phyloP scores from a whole-genome alignment of 2,329 filamentous ascomycete species.

The Trichophyton benhamiae region DNA sequence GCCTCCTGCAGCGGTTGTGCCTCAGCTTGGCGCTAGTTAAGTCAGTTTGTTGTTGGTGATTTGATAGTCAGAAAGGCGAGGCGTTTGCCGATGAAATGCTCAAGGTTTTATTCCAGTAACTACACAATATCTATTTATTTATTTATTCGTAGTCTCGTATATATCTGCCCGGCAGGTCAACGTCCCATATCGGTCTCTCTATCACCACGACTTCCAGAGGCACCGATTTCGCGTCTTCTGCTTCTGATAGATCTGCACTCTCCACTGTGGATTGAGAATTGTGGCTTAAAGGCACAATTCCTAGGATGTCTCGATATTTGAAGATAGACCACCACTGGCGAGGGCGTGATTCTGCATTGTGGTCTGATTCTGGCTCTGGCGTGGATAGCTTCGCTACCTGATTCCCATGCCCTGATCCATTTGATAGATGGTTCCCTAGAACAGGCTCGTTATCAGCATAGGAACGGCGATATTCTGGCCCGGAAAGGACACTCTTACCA shows the following conservation, averaged over 20 bases:
- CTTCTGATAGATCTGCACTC: slow-evolving; percentile 18
- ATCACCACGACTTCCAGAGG: slow-evolving; percentile 67
- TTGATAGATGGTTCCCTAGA: not conserved
- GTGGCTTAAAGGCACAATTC: slow-evolving; percentile 45
- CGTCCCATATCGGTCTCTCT: slow-evolving; percentile 73
- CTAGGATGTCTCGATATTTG: slow-evolving; percentile 90
- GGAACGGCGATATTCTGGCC: not conserved
- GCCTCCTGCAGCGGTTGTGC: not conserved
- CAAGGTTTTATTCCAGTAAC: not conserved
- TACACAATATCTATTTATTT: slow-evolving; percentile 16
- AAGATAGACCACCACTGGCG: slow-evolving; percentile 62
- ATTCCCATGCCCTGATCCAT: not conserved
- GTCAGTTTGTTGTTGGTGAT: too few species aligned
- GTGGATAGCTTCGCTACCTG: slow-evolving; percentile 3
- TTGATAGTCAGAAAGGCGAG: too few species aligned
- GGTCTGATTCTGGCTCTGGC: slow-evolving; percentile 17
- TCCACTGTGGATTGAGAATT: not conserved
- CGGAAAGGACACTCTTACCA: not conserved
- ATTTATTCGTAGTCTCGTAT: slow-evolving; percentile 41
- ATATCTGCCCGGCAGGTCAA: slow-evolving; percentile 63
- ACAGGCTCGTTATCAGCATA: not conserved
- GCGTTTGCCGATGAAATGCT: not conserved
- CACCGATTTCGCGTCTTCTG: slow-evolving; percentile 16
- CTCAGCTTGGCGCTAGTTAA: not conserved
- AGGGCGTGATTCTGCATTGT: slow-evolving; percentile 17